Base-by-base conservation (phyloP, 768 basidiomycete species). In the Porphyrellus cyaneotinctus region DNA sequence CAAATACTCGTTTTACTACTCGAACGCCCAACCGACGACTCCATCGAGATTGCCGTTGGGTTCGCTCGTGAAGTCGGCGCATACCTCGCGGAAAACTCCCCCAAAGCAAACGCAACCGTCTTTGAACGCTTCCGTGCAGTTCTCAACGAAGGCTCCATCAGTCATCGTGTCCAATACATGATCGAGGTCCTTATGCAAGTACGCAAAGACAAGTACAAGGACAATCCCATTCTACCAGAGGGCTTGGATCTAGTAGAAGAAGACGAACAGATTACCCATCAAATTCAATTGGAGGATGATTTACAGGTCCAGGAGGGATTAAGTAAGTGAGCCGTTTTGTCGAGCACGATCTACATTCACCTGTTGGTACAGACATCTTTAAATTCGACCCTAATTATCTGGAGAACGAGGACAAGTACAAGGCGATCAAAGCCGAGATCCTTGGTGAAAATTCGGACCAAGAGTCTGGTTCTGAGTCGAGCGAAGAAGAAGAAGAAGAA, bases 181-280 rank as follows among this genome's bases (percentile, higher is more conserved):
- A 92, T 99, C 60, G 97, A 98, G 73, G 97, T 98, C 4, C 78
- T 98, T 43, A 98, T 99, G 91, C 97, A 98, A 72, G 91, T 97
- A 9, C 80, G 97, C 60, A 97, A 97, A 75, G 97, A 99, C 77
- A 95, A 93, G 72, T 98, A 91, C 78, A 98, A 98, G 78, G 97
- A 98, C 66, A 98, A 99, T 68, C 95, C 95, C 17, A 84, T 93
- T 58, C 69, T 98, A 36, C 86, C 91, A 2, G 97, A 98, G 64
- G 97, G 95, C 1, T 69, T 99, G 64, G 97, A 99, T 67, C 73
- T 99, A 30, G 97, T 99, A 1, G 94, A 97, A 58, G 95, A 98
- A 65, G 97, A 98, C 15, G 97, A 98, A 60, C 94, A 97, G 64
- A 93, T 98, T 47, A 97, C 94, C 0, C 97, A 99, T 71, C 81